Base-by-base conservation (phyloP, 2,329 filamentous ascomycete genomes). In the Orbilia blumenaviensis region DNA sequence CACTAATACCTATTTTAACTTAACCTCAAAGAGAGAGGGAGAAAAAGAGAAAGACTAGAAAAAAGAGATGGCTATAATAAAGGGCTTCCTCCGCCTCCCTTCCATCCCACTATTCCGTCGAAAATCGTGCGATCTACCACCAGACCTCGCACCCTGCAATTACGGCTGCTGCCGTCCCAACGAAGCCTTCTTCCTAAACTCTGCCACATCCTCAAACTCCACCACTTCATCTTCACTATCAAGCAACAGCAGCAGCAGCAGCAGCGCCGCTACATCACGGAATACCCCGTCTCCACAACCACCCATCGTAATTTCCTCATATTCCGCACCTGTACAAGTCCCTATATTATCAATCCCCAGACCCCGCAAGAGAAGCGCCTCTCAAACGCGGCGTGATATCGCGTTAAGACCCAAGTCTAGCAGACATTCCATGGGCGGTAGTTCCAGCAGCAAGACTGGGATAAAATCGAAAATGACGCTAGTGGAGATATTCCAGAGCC, bases 401-500 rank as follows among this genome's bases (percentile, higher is more conserved):
- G 29, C 52, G 3, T 10, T 56, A 8, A 25, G 32, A 6, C 54
- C 38, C 0, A 34, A 66, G 25, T 42, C 52, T 14, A 36, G 42
- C 23, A 36, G 29, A 8, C 52, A 67, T 23, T 54, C 54, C 12
- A 74, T 61, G 50, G 61, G 41, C 32, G 6, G 10, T 34, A 5
- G n/a, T 10, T 34, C 29, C 29, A 34, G 5, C 29, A 10, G 5
- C 29, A 5, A 5, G 5, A 9, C 21, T 46, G 42, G 42, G 42
- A 23, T 23, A n/a, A 75, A 42, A 64, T 68, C 63, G 12, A 75
- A 75, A 25, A 61, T 75, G 16, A 78, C 82, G 25, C 73, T 83
- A 7, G 80, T 81, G 3, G 82, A 83, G 73, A 79, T 83, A 14
- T 83, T 82, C 77, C 81, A 82, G 68, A 82, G 82, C 0, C 82